Base-by-base conservation (phyloP, 805 yeast genomes). In the Zygosaccharomyces pseudorouxii region DNA sequence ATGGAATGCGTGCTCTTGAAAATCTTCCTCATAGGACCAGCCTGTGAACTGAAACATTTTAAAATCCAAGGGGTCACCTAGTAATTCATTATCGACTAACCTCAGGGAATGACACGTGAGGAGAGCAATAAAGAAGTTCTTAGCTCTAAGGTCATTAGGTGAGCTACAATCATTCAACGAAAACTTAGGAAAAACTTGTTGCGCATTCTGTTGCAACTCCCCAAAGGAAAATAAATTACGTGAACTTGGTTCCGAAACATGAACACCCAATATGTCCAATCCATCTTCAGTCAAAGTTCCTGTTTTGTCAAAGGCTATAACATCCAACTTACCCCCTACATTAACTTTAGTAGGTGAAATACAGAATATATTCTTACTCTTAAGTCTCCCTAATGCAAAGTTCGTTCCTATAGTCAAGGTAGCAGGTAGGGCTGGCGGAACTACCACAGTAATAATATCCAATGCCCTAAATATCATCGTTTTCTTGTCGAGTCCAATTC, bases 271-370 rank as follows among this genome's bases (percentile, higher is more conserved):
- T 2, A 93, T 87, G 64, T 92, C 98, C 31, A 93, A 73, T 0
- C 98, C 98, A 64, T 93, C 99, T 61, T 93, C 98, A 0, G 99
- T 93, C 54, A 93, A 72, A 0, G 99, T 93, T 2, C 99, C 99
- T 0, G 99, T 93, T 63, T 93, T 93, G 70, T 93, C 99, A 67
- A 93, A 93, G 60, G 96, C 89, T 62, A 89, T 74, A 3, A 87
- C 80, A 62, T 92, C 97, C 22, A 93, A 64, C 58, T 93, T 89
- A 8, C 99, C 99, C 30, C 96, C 97, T n/a, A 93, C 83, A 62
- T 93, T 93, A 41, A 95, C 93, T 51, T 96, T 77, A 1, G 93
- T 87, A 2, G 99, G 99, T 1, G 97, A 81, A 48, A 92, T 92
- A 66, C 99, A 93, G 58, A 83, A 93, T 1, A 95, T 82, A 36